Evolutionary conservation across 352 stramenopile species (phyloP).

Genomic region (Phytophthora boehmeriae): DNA sequence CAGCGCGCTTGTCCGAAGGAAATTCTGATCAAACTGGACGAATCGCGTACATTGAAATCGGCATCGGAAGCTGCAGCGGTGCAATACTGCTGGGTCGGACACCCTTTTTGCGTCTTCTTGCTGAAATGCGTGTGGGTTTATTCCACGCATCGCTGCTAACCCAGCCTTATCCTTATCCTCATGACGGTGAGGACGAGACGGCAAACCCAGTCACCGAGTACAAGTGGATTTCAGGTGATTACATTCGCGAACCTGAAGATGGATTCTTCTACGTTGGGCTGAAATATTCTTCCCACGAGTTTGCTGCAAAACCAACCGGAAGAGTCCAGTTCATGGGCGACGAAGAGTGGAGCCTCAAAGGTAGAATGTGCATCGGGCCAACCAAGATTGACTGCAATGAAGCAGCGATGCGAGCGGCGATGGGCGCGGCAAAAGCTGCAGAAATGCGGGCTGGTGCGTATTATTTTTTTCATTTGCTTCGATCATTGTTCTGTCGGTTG

Average conservation of each 20-base stretch:
- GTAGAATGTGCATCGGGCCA: slow-evolving; percentile 58
- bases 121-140: slow-evolving; percentile 63
- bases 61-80: slow-evolving; percentile 53
- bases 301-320: slow-evolving; percentile 16
- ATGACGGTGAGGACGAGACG: slow-evolving; percentile 1
- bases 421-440: slow-evolving; percentile 24
- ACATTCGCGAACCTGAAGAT: slow-evolving; percentile 66
- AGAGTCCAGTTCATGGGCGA: slow-evolving; percentile 26
- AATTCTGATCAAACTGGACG: slow-evolving; percentile 15
- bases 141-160: slow-evolving; percentile 48
- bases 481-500: no score
- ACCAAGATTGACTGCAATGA: slow-evolving; percentile 74
- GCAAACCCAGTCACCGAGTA: slow-evolving; percentile 19
- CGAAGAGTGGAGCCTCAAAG: slow-evolving; percentile 60
- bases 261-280: slow-evolving; percentile 77
- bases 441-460: slow-evolving; percentile 3
- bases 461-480: neutral
- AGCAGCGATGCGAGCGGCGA: slow-evolving; percentile 36
- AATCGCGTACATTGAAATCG: slow-evolving; percentile 45
- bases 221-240: slow-evolving; percentile 66
- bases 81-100: slow-evolving; percentile 43
- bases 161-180: slow-evolving; percentile 15
- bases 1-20: slow-evolving; percentile 43
- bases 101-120: slow-evolving; percentile 44
- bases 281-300: slow-evolving; percentile 47